Evolutionary conservation across 805 yeast species (phyloP).

Genomic region (Candida anglica): DNA sequence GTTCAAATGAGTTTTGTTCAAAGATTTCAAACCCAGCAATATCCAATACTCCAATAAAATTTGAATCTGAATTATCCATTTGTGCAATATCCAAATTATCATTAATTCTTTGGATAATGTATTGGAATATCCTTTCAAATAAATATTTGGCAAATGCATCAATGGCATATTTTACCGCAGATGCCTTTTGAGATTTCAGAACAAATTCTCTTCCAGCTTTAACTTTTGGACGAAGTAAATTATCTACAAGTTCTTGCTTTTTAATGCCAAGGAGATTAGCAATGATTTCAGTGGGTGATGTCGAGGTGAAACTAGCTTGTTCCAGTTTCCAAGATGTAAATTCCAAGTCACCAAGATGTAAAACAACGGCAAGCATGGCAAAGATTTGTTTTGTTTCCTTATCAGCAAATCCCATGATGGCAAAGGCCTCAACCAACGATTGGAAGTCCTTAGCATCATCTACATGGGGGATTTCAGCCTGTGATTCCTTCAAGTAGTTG

Average conservation of each 20-base stretch:
- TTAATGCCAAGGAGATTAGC: constrained; percentile 65
- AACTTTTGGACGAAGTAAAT: constrained; percentile 73
- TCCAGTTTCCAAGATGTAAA: constrained; percentile 65
- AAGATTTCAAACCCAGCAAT: constrained; percentile 64
- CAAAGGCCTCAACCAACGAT: constrained; percentile 61
- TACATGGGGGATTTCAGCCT: constrained; percentile 60
- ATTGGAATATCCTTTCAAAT: constrained; percentile 80
- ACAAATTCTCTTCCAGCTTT: constrained; percentile 89
- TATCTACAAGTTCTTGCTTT: constrained; percentile 46
- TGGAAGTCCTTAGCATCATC: constrained; percentile 72
- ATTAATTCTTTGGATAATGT: constrained; percentile 73
- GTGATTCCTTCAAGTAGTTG: constrained; percentile 55
- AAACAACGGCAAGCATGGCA: constrained; percentile 65
- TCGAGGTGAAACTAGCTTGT: constrained; percentile 66
- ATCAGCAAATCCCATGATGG: constrained; percentile 63
- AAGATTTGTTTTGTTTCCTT: constrained; percentile 57
- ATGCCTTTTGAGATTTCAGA: constrained; percentile 70
- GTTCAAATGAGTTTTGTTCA: constrained; percentile 55
- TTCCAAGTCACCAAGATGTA: constrained; percentile 83
- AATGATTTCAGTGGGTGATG: constrained; percentile 45
- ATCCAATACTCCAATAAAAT: constrained; percentile 55
- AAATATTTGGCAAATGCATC: constrained; percentile 86
- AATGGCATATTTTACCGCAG: constrained; percentile 74
- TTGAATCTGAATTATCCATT: constrained; percentile 17
- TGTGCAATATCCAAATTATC: constrained; percentile 45